Evolutionary conservation across 768 basidiomycete species (phyloP), one percentile per base, ranked within the genome.

Genomic region (Kockovaella imperatae): DNA sequence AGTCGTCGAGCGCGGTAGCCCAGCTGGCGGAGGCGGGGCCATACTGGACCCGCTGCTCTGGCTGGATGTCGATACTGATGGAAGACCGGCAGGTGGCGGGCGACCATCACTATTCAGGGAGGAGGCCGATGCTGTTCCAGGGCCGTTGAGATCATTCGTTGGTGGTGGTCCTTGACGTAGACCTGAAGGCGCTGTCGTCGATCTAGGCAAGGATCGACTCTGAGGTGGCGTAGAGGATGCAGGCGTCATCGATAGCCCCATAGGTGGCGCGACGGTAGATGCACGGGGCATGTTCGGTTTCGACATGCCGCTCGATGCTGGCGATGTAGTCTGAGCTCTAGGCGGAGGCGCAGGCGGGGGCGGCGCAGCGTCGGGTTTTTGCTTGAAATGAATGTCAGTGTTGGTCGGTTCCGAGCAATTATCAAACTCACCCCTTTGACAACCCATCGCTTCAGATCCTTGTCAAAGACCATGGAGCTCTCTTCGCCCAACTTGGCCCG

Each of bases 361-460:
- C 8, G 83, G 75, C 10, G 75, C 68, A 2, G 76, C 68, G 3
- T 10, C 77, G 64, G n/a, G 74, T 59, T 52, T 86, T 87, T 36
- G 54, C 47, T 52, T 53, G 25, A 42, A 3, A 20, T 15, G 35
- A 25, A 17, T 49, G 32, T n/a, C n/a, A n/a, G n/a, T n/a, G n/a
- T n/a, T n/a, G n/a, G n/a, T n/a, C n/a, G n/a, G n/a, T n/a, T n/a
- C n/a, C n/a, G n/a, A 52, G 35, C 23, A 47, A 23, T 24, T n/a
- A n/a, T 26, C 21, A 25, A 72, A 58, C 69, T 68, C 52, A 87
- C 89, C 75, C 84, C 89, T 72, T 85, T 91, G 69, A 95, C 90
- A 23, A 99, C 83, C 95, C 95, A 99, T 53, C 84, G 80, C 69
- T 91, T 90, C 51, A 83, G 77, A n/a, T 95, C 89, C 60, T 85